Percentiles rank a stretch among this genome's conserved stretches.
phyloP scores from a whole-genome alignment of 345 rosid species.

The Eucalyptus curtisii region DNA sequence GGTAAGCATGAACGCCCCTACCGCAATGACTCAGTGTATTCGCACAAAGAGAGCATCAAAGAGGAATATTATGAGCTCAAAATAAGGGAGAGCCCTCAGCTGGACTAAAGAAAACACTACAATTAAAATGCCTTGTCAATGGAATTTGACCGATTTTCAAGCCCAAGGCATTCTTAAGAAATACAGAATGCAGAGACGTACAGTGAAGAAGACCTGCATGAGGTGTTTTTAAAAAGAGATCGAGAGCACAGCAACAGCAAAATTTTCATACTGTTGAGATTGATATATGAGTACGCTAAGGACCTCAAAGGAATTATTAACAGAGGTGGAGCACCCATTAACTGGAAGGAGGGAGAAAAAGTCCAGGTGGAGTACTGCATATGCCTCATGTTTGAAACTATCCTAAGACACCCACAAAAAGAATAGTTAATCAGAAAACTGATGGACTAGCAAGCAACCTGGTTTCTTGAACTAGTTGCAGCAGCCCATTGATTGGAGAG shows the following conservation, averaged over 20 bases:
- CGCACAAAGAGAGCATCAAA: neutral
- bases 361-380: neutral
- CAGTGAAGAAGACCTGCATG: neutral
- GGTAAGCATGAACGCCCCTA: neutral
- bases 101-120: neutral
- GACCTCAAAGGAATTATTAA: neutral
- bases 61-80: neutral
- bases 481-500: neutral
- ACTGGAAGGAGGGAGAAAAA: neutral
- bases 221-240: neutral
- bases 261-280: neutral
- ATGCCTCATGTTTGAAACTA: neutral
- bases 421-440: neutral
- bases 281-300: neutral
- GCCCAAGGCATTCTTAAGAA: neutral
- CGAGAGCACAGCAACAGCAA: neutral
- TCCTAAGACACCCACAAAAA: neutral
- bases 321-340: neutral
- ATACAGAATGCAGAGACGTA: neutral
- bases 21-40: neutral
- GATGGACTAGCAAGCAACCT: slow-evolving; percentile 1
- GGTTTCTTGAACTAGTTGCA: slow-evolving; percentile 1
- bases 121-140: neutral
- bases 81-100: neutral
- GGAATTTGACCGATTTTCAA: neutral